Evolutionary conservation across 2,329 filamentous ascomycete species (phyloP), one percentile per base, ranked within the genome.

Genomic region (Hymenoscyphus linearis): DNA sequence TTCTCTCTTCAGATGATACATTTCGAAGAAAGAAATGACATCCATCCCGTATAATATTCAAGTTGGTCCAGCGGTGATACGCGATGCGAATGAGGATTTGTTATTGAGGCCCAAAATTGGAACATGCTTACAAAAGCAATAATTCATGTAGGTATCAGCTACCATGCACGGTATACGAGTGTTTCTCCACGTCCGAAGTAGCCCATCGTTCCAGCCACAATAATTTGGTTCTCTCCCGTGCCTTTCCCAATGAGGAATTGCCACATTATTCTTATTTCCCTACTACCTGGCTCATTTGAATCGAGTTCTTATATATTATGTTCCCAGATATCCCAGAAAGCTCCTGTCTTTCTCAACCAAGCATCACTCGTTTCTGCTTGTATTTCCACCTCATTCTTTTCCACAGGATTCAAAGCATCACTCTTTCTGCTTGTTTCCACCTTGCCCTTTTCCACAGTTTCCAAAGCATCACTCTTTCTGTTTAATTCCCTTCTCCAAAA

Each of bases 351-450:
- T 18, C 22, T 18, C 44, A 26, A 22, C 4, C 22, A 50, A 50
- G 44, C 44, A 50, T 50, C 44, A 50, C 18, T 50, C 44, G 22
- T 50, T 50, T 50, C 44, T 50, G 44, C 44, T 50, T 50, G 44
- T n/a, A n/a, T 18, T 50, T 18, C 25, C 25, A 5, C 5, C 5
- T 34, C 52, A n/a, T 18, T 26, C 26, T 35, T 10, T 25, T 59
- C 26, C 25, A 16, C 26, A 4, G 55, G n/a, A n/a, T n/a, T n/a
- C n/a, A n/a, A 50, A 50, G 44, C 44, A 50, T 50, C 44, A 50
- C 18, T 50, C 44, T 50, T 50, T 50, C 44, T 50, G 44, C 44
- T 50, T 50, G 44, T 18, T 50, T 18, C 25, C 25, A 5, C 5
- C 5, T 34, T 58, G n/a, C 18, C 35, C 26, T 35, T 10, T 25